Evolutionary conservation across 176 grass and related monocot genomes (phyloP).

Genomic region (Panicum miliaceum): DNA sequence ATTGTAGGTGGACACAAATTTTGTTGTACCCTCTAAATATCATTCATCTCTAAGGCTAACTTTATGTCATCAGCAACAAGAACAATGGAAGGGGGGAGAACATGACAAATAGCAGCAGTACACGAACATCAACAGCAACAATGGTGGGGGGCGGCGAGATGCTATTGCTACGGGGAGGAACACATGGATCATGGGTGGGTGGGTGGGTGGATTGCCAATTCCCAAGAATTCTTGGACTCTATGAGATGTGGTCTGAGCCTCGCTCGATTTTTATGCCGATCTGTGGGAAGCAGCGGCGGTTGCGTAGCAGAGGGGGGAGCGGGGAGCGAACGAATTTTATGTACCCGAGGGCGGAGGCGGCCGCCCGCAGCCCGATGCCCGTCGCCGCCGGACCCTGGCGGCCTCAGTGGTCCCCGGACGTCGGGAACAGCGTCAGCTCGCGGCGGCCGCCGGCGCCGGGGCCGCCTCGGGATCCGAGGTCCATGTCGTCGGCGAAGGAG

Average conservation of each 20-base stretch:
- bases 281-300: constrained; percentile 47
- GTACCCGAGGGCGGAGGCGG: constrained; percentile 53
- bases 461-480: constrained; percentile 61
- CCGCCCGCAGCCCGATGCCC: constrained; percentile 13
- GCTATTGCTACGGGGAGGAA: background rate
- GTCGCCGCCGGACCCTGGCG: background rate
- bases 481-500: constrained; percentile 71
- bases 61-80: constrained; percentile 49
- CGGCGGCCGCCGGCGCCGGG: constrained; percentile 49
- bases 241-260: constrained; percentile 38
- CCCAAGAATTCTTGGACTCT: constrained; percentile 60
- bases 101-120: constrained; percentile 47
- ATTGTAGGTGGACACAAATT: constrained; percentile 35
- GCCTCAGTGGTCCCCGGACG: constrained; percentile 69
- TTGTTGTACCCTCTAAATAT: constrained; percentile 50
- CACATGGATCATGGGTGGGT: constrained; percentile 12
- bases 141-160: background rate
- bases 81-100: constrained; percentile 30
- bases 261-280: constrained; percentile 56
- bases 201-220: constrained; percentile 33
- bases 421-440: constrained; percentile 88
- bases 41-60: constrained; percentile 50
- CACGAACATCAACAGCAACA: constrained; percentile 37
- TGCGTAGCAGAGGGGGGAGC: constrained; percentile 41
- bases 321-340: constrained; percentile 59